Base-by-base conservation (phyloP, 306 rosid genomes). In the Glycine latifolia region DNA sequence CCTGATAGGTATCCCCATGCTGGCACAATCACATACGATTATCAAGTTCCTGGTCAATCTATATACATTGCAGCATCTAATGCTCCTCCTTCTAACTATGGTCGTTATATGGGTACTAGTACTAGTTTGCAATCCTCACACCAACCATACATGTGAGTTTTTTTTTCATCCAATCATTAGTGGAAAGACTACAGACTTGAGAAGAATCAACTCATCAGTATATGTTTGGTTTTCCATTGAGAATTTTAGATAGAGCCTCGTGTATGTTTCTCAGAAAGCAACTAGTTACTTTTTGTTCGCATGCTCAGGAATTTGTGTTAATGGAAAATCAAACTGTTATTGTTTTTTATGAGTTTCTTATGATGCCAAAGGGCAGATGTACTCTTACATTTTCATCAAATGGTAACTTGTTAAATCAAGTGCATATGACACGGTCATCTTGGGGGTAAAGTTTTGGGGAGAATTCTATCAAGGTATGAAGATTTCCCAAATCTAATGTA, bases 1-100 rank as follows among this genome's bases (percentile, higher is more conserved):
- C 31, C 84, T 0, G 91, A 89, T 74, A 65, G 87, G 82, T 89
- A 86, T 86, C 87, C 86, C 77, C 89, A 60, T 33, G 75, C 63
- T 10, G 85, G 71, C 71, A 60, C 89, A 53, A 68, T 62, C 5
- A 2, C 86, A 39, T 88, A 89, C 50, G 87, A 86, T 67, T 89
- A 85, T 75, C 93, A 87, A 73, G 88, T 76, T 76, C 88, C 95
- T 41, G 86, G 86, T 67, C 92, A 81, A 87, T 74, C 92, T 69
- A 85, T 89, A 31, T 88, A 80, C 81, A 41, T 85, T 79, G 89
- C 72, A 76, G 90, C 90, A 8, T 53, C 82, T 59, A 85, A 67
- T 83, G 79, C 73, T 12, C 69, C 87, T 55, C 81, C 95, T 46
- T 54, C 91, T 50, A 87, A 78, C 65, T 88, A 87, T 17, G 87